These are phyloP conservation scores for Cladophialophora chaetospira DNA, from an alignment of 2,329 filamentous ascomycete genomes.

Conservation along the genomic window DNA sequence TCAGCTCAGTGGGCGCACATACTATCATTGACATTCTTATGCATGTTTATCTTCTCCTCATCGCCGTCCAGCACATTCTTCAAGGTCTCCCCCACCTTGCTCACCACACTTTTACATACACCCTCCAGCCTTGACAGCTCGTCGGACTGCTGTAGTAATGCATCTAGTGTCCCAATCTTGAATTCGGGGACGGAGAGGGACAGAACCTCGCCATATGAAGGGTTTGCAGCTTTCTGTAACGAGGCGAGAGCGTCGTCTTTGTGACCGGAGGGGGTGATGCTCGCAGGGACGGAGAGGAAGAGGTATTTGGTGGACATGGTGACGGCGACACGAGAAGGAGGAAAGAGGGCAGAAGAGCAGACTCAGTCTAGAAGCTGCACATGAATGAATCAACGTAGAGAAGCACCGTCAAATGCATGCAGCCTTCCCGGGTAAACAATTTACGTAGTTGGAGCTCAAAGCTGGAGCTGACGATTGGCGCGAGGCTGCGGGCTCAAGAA, in stretches of 20 bases:
- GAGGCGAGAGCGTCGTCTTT: constrained; percentile 78
- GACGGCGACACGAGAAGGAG: neutral
- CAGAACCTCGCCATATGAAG: constrained; percentile 73
- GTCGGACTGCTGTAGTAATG: constrained; percentile 92
- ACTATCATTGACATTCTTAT: constrained; percentile 96
- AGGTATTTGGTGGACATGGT: constrained; percentile 60
- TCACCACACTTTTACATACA: constrained; percentile 77
- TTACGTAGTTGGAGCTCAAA: constrained; percentile 3
- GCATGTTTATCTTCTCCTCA: constrained; percentile 76
- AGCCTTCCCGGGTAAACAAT: constrained; percentile 10
- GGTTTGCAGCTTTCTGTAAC: constrained; percentile 69
- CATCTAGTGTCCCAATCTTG: constrained; percentile 96
- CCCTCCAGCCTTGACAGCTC: constrained; percentile 86
- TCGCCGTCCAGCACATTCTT: constrained; percentile 80
- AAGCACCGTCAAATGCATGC: no score
- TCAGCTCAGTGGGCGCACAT: constrained; percentile 40
- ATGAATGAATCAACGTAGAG: no score
- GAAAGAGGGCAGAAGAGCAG: neutral
- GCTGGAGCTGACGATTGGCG: neutral
- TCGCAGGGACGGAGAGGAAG: constrained; percentile 85
- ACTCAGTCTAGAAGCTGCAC: neutral
- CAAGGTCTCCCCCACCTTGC: constrained; percentile 85
- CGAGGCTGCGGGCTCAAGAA: neutral
- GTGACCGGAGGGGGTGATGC: constrained; percentile 78
- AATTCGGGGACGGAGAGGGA: constrained; percentile 87